Evolutionary conservation across 2,329 filamentous ascomycete genomes (phyloP), one percentile per base, ranked within the genome.

Genomic region (Chlorencoelia australis): DNA sequence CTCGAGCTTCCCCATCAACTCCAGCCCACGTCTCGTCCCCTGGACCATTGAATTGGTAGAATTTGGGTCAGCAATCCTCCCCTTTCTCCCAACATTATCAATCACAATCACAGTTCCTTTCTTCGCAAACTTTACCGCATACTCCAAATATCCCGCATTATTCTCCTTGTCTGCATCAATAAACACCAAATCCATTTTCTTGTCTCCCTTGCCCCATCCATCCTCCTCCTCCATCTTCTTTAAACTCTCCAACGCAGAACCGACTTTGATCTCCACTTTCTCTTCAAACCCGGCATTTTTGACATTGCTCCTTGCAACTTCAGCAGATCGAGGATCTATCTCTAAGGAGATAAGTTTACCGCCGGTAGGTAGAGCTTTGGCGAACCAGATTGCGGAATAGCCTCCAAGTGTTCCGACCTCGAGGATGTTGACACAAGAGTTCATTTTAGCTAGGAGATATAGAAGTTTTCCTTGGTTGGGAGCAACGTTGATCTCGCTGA

Each of bases 131-230:
- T 67, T 60, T 11, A 46, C 10, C 2, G 47, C n/a, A 4, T 41
- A 43, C 3, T 55, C 47, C 25, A 71, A 55, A 49, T 71, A 71
- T 5, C 44, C 48, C 0, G 61, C 59, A 50, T 71, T 69, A 7
- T 63, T 64, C 0, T 59, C 53, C 54, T 72, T 71, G 40, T 71
- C 59, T 13, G 68, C 68, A 42, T 71, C 68, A 41, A 71, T 60
- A 50, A 71, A 71, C 47, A 71, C 58, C 34, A 71, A 50, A 52
- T 71, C 68, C 45, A 67, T n/a, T n/a, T n/a, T n/a, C n/a, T n/a
- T n/a, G n/a, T n/a, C n/a, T n/a, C n/a, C n/a, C n/a, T n/a, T n/a
- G n/a, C n/a, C n/a, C n/a, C n/a, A n/a, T n/a, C n/a, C n/a, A n/a
- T n/a, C n/a, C 5, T 62, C 62, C 26, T 52, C 35, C 30, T 33